phyloP scores from a whole-genome alignment of 2,329 filamentous ascomycete genomes.

The Aureobasidium mangrovei region DNA sequence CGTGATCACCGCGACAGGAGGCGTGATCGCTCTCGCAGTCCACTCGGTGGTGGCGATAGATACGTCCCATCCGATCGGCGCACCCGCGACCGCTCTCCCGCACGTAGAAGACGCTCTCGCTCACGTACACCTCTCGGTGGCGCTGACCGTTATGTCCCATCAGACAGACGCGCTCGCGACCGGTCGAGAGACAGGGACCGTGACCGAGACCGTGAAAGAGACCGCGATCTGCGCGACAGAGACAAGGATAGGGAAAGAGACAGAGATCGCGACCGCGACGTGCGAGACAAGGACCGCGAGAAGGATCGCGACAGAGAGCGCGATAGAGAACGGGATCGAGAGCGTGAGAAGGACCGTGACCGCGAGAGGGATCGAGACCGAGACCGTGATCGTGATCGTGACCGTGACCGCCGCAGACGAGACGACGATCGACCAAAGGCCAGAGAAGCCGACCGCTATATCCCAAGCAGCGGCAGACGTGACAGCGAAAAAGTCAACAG shows the following conservation, averaged over 20 bases:
- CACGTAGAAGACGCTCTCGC: conserved; percentile 19
- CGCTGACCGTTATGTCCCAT: conserved; percentile 15
- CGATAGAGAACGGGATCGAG: conserved; percentile 20
- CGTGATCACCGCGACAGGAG: conserved; percentile 18
- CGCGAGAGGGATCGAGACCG: conserved; percentile 6
- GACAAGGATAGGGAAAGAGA: conserved; percentile 28
- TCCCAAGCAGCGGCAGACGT: conserved; percentile 1
- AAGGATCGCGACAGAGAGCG: conserved; percentile 27
- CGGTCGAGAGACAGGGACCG: conserved; percentile 17
- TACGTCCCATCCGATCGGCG: conserved; percentile 25
- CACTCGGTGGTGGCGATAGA: neutral
- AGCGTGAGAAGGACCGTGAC: conserved; percentile 15
- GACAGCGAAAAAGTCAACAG: conserved; percentile 3
- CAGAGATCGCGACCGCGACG: conserved; percentile 33
- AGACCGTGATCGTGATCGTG: neutral
- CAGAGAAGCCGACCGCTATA: neutral
- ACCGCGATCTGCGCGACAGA: conserved; percentile 10
- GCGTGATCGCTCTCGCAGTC: conserved; percentile 17
- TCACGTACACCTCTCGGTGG: conserved; percentile 8
- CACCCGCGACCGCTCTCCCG: conserved; percentile 36
- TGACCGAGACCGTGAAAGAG: conserved; percentile 9
- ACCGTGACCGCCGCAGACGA: neutral
- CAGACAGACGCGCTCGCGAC: conserved; percentile 4
- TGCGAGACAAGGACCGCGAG: conserved; percentile 25
- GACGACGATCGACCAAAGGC: neutral